phyloP scores from a whole-genome alignment of 2,329 filamentous ascomycete genomes.

The Sporothrix mexicana region DNA sequence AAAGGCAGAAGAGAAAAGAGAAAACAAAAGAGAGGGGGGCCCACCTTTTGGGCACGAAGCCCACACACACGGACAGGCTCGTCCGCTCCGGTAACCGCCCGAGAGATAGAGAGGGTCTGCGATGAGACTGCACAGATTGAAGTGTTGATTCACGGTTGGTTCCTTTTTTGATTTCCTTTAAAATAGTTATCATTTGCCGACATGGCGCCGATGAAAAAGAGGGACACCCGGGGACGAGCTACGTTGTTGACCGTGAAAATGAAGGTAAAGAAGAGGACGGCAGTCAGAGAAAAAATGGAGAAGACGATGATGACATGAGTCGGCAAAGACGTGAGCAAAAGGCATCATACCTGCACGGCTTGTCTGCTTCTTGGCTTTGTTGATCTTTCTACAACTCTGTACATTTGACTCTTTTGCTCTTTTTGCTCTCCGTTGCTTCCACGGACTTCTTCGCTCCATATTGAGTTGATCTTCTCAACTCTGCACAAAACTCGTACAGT shows the following conservation, averaged over 20 bases:
- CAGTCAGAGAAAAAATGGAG: no score
- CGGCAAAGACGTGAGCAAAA: background rate
- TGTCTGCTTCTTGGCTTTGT: no score
- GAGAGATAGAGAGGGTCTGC: background rate
- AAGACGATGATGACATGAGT: no score
- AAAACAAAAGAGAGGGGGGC: background rate
- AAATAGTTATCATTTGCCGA: conserved; percentile 8
- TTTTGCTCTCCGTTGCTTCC: background rate
- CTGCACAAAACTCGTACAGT: no score
- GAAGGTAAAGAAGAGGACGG: background rate
- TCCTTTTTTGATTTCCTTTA: background rate
- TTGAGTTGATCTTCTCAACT: background rate
- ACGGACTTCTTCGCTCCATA: background rate
- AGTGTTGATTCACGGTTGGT: background rate
- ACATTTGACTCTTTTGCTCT: background rate
- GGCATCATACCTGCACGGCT: no score
- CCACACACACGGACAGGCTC: conserved; percentile 7
- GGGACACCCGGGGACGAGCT: background rate
- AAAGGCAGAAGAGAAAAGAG: conserved; percentile 36
- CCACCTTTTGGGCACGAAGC: background rate
- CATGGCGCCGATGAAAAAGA: conserved; percentile 11
- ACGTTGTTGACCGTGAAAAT: background rate
- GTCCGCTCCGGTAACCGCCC: conserved; percentile 23
- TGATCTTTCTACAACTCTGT: no score
- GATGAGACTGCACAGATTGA: background rate